Conservation (phyloP, 305 asterid species). For the Fraxinus sp. region DNA sequence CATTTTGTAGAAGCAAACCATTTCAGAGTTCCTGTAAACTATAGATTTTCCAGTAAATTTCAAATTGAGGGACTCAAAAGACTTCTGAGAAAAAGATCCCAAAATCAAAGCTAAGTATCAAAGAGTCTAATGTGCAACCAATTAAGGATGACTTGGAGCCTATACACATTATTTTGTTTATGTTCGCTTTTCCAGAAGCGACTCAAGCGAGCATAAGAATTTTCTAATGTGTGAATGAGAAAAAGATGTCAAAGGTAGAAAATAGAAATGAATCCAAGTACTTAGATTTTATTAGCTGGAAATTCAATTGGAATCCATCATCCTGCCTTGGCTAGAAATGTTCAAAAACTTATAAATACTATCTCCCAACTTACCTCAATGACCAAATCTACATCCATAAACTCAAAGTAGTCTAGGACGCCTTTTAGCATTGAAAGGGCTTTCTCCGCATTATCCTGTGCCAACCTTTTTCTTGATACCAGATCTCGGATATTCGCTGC, state of each 20-base stretch:
- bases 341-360: slow-evolving; percentile 9
- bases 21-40: not conserved
- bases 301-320: slow-evolving; percentile 9
- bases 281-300: slow-evolving; percentile 1
- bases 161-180: not conserved
- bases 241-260: not conserved
- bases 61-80: not conserved
- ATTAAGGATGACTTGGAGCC: not conserved
- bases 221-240: not conserved
- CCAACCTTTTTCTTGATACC: slow-evolving; percentile 68
- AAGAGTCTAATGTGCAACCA: not conserved
- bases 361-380: slow-evolving; percentile 59
- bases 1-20: not conserved
- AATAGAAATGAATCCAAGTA: not conserved
- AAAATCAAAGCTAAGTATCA: not conserved
- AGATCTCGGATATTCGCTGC: slow-evolving; percentile 70
- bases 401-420: slow-evolving; percentile 71
- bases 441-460: slow-evolving; percentile 65
- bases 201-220: not conserved
- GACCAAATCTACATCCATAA: slow-evolving; percentile 90
- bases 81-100: not conserved
- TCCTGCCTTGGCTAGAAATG: slow-evolving; percentile 7
- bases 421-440: slow-evolving; percentile 78
- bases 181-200: not conserved
- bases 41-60: not conserved